Conservation (phyloP, 495 filamentous ascomycete genomes). For the Hyaloscypha finlandica region DNA sequence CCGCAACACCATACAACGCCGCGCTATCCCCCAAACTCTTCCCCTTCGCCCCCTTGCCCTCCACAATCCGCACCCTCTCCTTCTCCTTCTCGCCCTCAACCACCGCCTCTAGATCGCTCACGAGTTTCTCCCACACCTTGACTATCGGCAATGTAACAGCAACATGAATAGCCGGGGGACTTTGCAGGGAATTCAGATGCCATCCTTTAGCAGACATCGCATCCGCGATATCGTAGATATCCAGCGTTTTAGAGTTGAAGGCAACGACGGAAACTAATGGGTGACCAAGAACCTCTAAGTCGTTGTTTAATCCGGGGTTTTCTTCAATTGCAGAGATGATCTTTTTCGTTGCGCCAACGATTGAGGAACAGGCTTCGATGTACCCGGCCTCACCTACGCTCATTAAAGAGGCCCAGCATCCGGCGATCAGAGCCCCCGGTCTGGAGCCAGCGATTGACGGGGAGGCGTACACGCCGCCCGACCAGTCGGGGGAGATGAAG, state of each 20-base stretch:
- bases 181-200: conserved; percentile 92
- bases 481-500: conserved; percentile 94
- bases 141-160: conserved; percentile 93
- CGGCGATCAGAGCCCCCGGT: conserved; percentile 90
- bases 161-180: conserved; percentile 91
- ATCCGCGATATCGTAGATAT: conserved; percentile 88
- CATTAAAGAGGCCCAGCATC: conserved; percentile 91
- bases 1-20: conserved; percentile 92
- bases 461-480: conserved; percentile 93
- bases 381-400: conserved; percentile 87
- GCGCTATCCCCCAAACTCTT: conserved; percentile 70
- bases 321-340: conserved; percentile 75
- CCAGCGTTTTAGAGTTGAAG: conserved; percentile 74
- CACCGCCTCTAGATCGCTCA: conserved; percentile 74
- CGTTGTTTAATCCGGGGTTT: conserved; percentile 61
- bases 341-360: conserved; percentile 84
- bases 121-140: conserved; percentile 73
- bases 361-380: conserved; percentile 77
- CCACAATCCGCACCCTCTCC: conserved; percentile 63
- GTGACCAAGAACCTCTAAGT: conserved; percentile 79
- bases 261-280: conserved; percentile 90
- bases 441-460: conserved; percentile 88
- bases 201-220: conserved; percentile 80
- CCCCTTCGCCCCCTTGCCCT: conserved; percentile 73
- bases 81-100: conserved; percentile 75